A percentile compares a stretch with the other conserved stretches of the same genome.
Conservation (phyloP, 345 rosid genomes). For the Nasturtium officinale region DNA sequence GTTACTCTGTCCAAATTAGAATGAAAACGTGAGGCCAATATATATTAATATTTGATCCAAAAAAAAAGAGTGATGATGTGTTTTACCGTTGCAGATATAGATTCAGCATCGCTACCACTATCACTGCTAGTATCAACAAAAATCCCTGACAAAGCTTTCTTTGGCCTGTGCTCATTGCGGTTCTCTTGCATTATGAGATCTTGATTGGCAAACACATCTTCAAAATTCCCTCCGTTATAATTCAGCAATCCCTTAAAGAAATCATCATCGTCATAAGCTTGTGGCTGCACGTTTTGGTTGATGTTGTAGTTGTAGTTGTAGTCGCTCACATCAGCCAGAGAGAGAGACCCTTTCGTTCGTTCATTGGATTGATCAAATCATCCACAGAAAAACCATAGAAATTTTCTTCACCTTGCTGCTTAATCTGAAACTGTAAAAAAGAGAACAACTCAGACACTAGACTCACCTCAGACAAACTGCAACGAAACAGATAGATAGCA, state of each 20-base stretch:
- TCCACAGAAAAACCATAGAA: neutral
- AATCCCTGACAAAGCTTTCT: constrained; percentile 24
- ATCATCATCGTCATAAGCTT: constrained; percentile 6
- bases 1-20: constrained; percentile 33
- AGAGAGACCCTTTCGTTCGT: neutral
- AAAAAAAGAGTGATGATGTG: neutral
- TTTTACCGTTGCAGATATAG: constrained; percentile 26
- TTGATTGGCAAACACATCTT: neutral
- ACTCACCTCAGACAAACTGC: too few species aligned
- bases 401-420: constrained; percentile 13
- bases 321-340: neutral
- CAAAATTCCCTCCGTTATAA: neutral
- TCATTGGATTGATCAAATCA: neutral
- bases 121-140: constrained; percentile 16
- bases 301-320: neutral
- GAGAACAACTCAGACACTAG: too few species aligned
- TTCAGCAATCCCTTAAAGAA: neutral
- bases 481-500: neutral
- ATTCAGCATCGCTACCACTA: constrained; percentile 25
- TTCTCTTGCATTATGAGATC: neutral
- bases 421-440: constrained; percentile 5
- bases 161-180: constrained; percentile 24
- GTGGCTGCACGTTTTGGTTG: neutral
- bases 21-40: neutral
- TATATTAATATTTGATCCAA: neutral